A percentile compares a stretch with the other conserved stretches of the same genome.
phyloP scores from a whole-genome alignment of 345 rosid species.

The Aquilaria sinensis region DNA sequence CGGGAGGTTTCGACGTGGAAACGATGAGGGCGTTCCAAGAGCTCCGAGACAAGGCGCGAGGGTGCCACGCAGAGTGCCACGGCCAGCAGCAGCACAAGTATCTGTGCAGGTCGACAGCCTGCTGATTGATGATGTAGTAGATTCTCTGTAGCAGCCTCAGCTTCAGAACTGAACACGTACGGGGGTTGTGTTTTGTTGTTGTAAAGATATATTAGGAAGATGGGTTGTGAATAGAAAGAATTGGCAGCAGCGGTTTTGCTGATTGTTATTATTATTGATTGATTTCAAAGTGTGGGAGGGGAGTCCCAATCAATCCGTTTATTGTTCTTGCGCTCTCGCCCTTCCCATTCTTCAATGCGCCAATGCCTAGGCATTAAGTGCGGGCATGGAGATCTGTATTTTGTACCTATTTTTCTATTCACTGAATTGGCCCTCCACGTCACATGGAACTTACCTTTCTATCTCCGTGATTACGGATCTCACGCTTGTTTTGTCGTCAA shows the following conservation, averaged over 20 bases:
- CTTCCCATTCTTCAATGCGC: no score
- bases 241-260: constrained; percentile 4
- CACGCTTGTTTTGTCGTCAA: no score
- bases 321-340: no score
- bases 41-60: constrained; percentile 85
- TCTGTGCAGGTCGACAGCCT: constrained; percentile 48
- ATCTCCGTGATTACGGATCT: no score
- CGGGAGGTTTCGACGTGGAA: constrained; percentile 93
- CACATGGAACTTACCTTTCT: no score
- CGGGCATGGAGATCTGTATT: no score
- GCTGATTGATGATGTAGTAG: constrained; percentile 14
- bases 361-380: no score
- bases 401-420: no score
- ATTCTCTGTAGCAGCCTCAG: constrained; percentile 59
- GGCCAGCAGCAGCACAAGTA: constrained; percentile 64
- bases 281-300: no score
- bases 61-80: constrained; percentile 68
- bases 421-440: no score
- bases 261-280: not conserved
- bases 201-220: constrained; percentile 13
- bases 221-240: constrained; percentile 19
- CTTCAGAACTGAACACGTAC: constrained; percentile 27
- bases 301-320: no score
- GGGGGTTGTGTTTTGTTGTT: constrained; percentile 4
- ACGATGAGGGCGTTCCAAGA: constrained; percentile 96